Evolutionary conservation across 768 basidiomycete species (phyloP), one percentile per base, ranked within the genome.

Genomic region (Plicaturopsis crispa): DNA sequence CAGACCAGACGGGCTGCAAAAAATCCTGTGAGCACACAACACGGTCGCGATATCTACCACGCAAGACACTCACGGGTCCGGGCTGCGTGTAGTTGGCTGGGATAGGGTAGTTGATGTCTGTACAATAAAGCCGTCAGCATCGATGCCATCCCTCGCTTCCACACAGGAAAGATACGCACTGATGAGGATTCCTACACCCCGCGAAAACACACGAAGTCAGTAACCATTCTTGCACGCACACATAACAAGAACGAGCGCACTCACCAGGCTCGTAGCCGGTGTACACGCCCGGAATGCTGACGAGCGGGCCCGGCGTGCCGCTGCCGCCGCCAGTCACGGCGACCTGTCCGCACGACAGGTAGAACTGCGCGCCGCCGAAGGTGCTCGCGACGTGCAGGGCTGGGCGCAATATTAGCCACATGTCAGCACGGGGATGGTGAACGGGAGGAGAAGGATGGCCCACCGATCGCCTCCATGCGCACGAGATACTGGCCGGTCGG

Each of bases 391-490:
- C 35, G 45, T 71, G 69, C 22, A 71, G 53, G 21, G 69, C 69
- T 69, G 18, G 60, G 54, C 38, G 70, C 69, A 38, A 65, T 58
- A 35, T 66, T 64, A 36, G 69, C 58, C 30, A 63, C 31, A 31
- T 49, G 50, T 31, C 57, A 57, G 13, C 24, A 57, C 53, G 46
- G 36, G 13, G 33, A 24, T 16, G n/a, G 16, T 23, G 13, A 20
- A 40, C 13, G 26, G 33, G 5, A 26, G 14, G 14, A 18, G 4
- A 6, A 5, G 19, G 31, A 23, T 13, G 10, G 17, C n/a, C n/a
- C 42, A 22, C 21, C 32, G 21, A 17, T 16, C 20, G 28, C 1
- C 31, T 10, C 13, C 33, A 28, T 3, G 22, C 26, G n/a, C n/a
- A n/a, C 4, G 28, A 63, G 44, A 44, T 62, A 67, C 47, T 65